Percentiles rank a stretch among this genome's conserved stretches.
Conservation (phyloP, 306 rosid species). For the Cyclanthera cordifolia region DNA sequence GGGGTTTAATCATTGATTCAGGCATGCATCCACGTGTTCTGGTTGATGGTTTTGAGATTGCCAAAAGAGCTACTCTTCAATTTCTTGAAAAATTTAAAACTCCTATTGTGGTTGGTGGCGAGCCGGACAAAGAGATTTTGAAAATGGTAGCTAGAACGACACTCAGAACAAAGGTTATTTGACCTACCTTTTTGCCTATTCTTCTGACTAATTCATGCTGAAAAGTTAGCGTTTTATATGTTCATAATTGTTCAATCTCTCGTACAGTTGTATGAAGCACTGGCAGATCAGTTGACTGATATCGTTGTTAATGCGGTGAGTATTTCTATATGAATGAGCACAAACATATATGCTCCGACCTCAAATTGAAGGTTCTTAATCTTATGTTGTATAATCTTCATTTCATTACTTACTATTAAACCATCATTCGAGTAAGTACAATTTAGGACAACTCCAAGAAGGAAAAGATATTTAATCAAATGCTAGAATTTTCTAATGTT, state of each 20-base stretch:
- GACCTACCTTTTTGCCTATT: background rate
- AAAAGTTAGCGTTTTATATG: background rate
- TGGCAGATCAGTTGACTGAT: conserved; percentile 86
- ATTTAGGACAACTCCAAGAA: too few relatives aligned
- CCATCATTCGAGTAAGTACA: too few relatives aligned
- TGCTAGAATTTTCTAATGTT: too few relatives aligned
- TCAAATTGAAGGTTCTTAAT: background rate
- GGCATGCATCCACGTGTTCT: conserved; percentile 98
- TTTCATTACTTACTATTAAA: too few relatives aligned
- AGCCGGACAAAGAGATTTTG: conserved; percentile 85
- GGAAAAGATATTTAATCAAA: too few relatives aligned
- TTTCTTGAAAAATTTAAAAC: conserved; percentile 83
- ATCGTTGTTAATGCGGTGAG: conserved; percentile 77
- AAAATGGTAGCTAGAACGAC: conserved; percentile 94
- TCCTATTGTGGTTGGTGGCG: conserved; percentile 72
- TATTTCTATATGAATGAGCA: background rate
- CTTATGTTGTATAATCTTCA: background rate
- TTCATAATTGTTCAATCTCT: conserved; percentile 4
- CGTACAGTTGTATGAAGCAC: conserved; percentile 69
- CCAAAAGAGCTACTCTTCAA: conserved; percentile 78
- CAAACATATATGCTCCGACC: background rate
- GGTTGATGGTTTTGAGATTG: conserved; percentile 97
- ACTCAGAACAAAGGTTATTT: conserved; percentile 69
- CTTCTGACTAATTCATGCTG: background rate
- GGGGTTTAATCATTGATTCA: conserved; percentile 11